These are phyloP conservation scores for Pythium diclinum DNA, from an alignment of 352 stramenopile genomes.

Conservation along the genomic window DNA sequence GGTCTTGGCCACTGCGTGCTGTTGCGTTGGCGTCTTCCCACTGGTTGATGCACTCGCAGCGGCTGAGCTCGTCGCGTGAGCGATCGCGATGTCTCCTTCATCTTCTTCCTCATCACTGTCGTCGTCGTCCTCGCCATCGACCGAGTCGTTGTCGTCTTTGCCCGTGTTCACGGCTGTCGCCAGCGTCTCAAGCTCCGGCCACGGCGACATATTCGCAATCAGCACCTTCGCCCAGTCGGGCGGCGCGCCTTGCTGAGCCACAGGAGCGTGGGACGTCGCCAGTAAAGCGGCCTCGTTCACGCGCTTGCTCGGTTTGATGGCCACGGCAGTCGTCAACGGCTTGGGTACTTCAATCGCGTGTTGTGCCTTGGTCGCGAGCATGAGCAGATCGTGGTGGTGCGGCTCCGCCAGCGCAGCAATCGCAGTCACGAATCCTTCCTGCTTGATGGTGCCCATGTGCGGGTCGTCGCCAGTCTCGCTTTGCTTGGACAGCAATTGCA, in stretches of 20 bases:
- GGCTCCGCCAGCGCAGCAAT: slow-evolving; percentile 59
- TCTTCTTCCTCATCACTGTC: slow-evolving; percentile 35
- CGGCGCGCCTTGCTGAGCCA: slow-evolving; percentile 44
- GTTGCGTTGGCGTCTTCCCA: neutral
- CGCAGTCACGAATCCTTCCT: slow-evolving; percentile 64
- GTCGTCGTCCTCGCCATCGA: slow-evolving; percentile 37
- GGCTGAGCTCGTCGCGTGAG: neutral
- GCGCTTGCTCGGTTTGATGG: slow-evolving; percentile 2
- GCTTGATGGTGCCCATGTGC: slow-evolving; percentile 57
- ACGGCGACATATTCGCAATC: slow-evolving; percentile 45
- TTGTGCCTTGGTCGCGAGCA: slow-evolving; percentile 29
- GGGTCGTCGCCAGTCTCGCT: slow-evolving; percentile 33
- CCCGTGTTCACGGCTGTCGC: slow-evolving; percentile 15
- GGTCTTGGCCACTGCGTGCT: neutral
- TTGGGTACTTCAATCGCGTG: slow-evolving; percentile 25
- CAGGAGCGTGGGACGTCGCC: slow-evolving; percentile 26
- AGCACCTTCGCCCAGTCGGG: slow-evolving; percentile 58
- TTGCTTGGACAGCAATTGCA: slow-evolving; percentile 52
- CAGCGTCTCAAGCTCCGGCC: slow-evolving; percentile 46
- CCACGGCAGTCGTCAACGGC: slow-evolving; percentile 12
- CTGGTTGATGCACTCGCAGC: neutral
- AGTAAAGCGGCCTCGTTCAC: slow-evolving; percentile 28
- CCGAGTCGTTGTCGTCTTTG: slow-evolving; percentile 23
- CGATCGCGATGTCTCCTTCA: neutral
- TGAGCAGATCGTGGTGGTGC: slow-evolving; percentile 53